Base-by-base conservation (phyloP, 805 yeast genomes). In the Metschnikowia dekortorum region DNA sequence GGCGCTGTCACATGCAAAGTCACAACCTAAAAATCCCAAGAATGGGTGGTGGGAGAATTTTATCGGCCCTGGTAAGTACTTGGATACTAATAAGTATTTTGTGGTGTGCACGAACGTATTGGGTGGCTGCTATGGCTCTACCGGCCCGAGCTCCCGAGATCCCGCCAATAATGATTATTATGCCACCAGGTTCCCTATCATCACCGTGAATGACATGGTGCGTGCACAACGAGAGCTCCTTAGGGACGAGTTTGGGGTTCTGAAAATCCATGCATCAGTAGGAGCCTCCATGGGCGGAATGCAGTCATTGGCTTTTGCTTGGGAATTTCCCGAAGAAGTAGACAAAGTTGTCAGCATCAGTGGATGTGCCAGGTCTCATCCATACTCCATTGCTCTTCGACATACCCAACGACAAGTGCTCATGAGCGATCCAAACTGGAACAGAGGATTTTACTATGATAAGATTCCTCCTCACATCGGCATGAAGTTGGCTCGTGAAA, bases 211-310 rank as follows among this genome's bases (percentile, higher is more conserved):
- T 59, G 97, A 91, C 65, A 90, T 91, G 96, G 88, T 88, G 2
- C 73, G 96, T 47, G 96, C 95, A 0, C 97, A 91, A 69, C 77
- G 87, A 50, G 74, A 86, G 46, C 69, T 91, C 39, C 73, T 91
- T 16, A 70, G 68, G 29, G 78, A 83, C 42, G 81, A 78, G 42
- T 81, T 90, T 51, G 83, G 84, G 1, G 85, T 86, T 31, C 44
- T 59, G 1, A 85, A 81, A 63, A 68, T 91, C 28, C 80, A 82
- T 65, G 96, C 96, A 1, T 80, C 89, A 1, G 82, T 91, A 7
- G 97, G 97, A 6, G 84, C 96, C 2, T 88, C 96, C 0, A 88
- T 91, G 95, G 97, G 97, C n/a, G 97, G 97, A n/a, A 89, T 91
- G 97, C 97, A 90, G 70, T 84, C 92, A 8, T 75, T 91, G 49